These are phyloP conservation scores for Astrephomene gubernaculifera DNA, from an alignment of 139 green algal species.

Conservation along the genomic window DNA sequence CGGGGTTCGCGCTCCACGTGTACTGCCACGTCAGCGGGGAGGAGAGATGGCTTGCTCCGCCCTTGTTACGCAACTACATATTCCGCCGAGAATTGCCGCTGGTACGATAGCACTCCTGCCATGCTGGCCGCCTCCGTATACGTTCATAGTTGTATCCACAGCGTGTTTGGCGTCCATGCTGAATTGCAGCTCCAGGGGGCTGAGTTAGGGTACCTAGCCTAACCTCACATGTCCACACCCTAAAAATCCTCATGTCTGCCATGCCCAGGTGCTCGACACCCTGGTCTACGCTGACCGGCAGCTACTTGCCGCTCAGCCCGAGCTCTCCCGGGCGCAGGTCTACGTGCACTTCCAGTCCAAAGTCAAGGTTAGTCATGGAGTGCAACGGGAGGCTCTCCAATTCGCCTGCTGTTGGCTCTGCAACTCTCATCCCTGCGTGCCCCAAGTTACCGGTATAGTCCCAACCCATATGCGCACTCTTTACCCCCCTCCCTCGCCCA, in stretches of 20 bases:
- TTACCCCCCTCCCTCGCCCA: background rate
- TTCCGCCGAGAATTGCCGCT: slow-evolving; percentile 93
- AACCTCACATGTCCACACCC: too few relatives aligned
- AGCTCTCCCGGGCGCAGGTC: slow-evolving; percentile 68
- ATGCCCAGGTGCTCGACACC: slow-evolving; percentile 81
- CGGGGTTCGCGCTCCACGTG: slow-evolving; percentile 74
- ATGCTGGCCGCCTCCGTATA: too few relatives aligned
- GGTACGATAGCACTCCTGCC: too few relatives aligned
- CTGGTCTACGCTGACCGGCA: slow-evolving; percentile 78
- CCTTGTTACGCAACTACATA: slow-evolving; percentile 88
- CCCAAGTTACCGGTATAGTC: too few relatives aligned
- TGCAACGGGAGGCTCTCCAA: too few relatives aligned
- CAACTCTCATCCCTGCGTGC: too few relatives aligned
- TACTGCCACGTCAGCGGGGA: slow-evolving; percentile 93
- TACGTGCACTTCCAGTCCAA: slow-evolving; percentile 83
- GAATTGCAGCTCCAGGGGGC: too few relatives aligned
- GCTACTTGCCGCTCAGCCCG: slow-evolving; percentile 63
- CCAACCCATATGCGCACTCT: background rate
- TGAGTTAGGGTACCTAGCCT: too few relatives aligned
- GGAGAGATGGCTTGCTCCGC: slow-evolving; percentile 85
- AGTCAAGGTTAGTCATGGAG: slow-evolving; percentile 54
- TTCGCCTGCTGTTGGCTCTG: too few relatives aligned
- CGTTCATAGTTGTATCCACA: too few relatives aligned
- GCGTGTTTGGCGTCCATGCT: too few relatives aligned
- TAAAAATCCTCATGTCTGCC: too few relatives aligned